Conservation (phyloP, 768 basidiomycete species). For the Termitomyces sp. region DNA sequence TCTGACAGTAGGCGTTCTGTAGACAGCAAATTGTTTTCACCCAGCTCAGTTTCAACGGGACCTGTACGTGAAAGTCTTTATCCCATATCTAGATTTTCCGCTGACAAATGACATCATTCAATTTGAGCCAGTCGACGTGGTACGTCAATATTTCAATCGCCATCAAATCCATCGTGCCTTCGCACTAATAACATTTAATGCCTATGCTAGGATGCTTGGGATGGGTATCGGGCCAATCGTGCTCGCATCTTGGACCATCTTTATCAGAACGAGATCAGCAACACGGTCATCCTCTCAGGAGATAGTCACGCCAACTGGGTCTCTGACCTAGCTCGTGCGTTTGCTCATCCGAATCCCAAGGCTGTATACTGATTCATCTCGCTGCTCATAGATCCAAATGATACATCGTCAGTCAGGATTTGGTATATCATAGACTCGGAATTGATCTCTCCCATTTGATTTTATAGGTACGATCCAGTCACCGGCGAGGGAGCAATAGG, state of each 20-base stretch:
- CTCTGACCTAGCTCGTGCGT: slow-evolving; percentile 52
- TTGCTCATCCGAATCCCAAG: not conserved
- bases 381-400: not conserved
- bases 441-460: not conserved
- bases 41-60: not conserved
- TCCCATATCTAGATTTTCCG: not conserved
- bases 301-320: slow-evolving; percentile 65
- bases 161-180: not conserved
- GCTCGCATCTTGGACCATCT: slow-evolving; percentile 49
- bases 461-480: not conserved
- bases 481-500: not conserved
- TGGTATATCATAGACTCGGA: not conserved
- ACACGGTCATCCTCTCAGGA: slow-evolving; percentile 56
- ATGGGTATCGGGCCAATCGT: slow-evolving; percentile 54
- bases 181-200: not conserved
- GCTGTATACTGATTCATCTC: not conserved
- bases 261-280: slow-evolving; percentile 47
- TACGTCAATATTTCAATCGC: not conserved
- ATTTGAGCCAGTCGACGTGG: not conserved
- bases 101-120: not conserved
- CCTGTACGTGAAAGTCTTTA: not conserved
- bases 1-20: not conserved
- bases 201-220: not conserved
- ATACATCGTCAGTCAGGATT: not conserved
- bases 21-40: not conserved